Percentiles rank a stretch among this genome's conserved stretches.
These are phyloP conservation scores for Calocybe gangraenosa DNA, from an alignment of 768 basidiomycete species.

Conservation along the genomic window DNA sequence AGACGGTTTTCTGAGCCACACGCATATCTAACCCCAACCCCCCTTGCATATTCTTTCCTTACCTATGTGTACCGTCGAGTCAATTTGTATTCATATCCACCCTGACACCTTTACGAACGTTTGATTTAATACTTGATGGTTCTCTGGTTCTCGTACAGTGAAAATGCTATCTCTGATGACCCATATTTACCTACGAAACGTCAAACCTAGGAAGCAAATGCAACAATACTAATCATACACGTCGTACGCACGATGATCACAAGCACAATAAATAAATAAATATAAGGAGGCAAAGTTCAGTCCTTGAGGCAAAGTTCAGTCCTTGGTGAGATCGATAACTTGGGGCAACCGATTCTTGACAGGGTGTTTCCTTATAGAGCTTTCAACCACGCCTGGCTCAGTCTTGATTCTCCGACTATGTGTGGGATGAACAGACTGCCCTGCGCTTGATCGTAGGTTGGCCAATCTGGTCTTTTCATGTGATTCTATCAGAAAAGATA, in stretches of 20 bases:
- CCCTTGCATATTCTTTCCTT: slow-evolving; percentile 8
- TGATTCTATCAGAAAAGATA: not conserved
- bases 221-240: too few species aligned
- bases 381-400: not conserved
- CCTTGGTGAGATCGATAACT: slow-evolving; percentile 5
- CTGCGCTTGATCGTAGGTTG: not conserved
- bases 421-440: not conserved
- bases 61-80: slow-evolving; percentile 4
- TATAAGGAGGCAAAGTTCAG: too few species aligned
- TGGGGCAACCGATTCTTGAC: not conserved
- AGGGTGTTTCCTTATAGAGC: not conserved
- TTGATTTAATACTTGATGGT: too few species aligned
- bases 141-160: too few species aligned
- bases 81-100: slow-evolving; percentile 1
- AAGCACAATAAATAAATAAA: too few species aligned
- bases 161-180: too few species aligned
- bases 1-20: not conserved
- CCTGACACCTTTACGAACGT: not conserved
- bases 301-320: too few species aligned
- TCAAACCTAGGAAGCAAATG: too few species aligned
- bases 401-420: slow-evolving; percentile 1
- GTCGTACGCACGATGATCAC: too few species aligned
- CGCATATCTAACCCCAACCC: slow-evolving; percentile 9
- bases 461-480: not conserved
- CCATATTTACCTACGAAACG: too few species aligned